Conservation (phyloP, 768 basidiomycete genomes). For the Panellus pusillus region DNA sequence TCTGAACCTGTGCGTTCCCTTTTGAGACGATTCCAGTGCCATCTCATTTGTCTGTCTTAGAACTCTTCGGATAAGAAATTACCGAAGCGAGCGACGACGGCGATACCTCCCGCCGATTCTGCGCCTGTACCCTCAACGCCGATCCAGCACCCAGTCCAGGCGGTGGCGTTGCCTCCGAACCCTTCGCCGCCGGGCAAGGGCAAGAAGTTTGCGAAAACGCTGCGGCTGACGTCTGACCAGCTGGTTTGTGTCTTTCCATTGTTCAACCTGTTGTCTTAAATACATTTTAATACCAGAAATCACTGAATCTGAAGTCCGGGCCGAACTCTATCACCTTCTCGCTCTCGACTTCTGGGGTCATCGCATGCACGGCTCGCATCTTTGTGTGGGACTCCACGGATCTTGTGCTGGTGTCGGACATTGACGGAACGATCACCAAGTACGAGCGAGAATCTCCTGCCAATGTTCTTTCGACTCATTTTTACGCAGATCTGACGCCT, state of each 20-base stretch:
- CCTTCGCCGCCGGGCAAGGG: constrained; percentile 15
- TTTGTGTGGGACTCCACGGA: constrained; percentile 97
- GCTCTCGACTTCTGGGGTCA: constrained; percentile 75
- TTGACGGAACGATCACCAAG: constrained; percentile 99
- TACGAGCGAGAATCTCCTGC: constrained; percentile 34
- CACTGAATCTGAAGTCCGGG: constrained; percentile 79
- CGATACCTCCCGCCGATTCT: constrained; percentile 26
- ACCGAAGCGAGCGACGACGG: neutral
- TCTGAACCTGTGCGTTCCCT: constrained; percentile 26
- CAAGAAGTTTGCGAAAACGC: constrained; percentile 81
- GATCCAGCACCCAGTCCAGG: constrained; percentile 30
- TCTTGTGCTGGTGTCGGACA: constrained; percentile 90
- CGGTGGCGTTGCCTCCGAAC: constrained; percentile 8
- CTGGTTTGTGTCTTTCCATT: constrained; percentile 52
- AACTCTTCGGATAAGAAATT: neutral
- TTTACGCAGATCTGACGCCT: constrained; percentile 77
- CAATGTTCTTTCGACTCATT: neutral
- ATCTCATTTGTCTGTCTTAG: neutral
- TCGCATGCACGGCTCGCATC: constrained; percentile 88
- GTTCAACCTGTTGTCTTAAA: neutral
- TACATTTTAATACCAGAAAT: constrained; percentile 56
- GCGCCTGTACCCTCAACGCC: constrained; percentile 51
- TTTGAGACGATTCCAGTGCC: neutral
- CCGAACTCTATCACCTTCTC: constrained; percentile 94
- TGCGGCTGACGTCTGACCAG: constrained; percentile 92